These are phyloP conservation scores for Aspergillus eucalypticola DNA, from an alignment of 2,329 filamentous ascomycete genomes.

Conservation along the genomic window DNA sequence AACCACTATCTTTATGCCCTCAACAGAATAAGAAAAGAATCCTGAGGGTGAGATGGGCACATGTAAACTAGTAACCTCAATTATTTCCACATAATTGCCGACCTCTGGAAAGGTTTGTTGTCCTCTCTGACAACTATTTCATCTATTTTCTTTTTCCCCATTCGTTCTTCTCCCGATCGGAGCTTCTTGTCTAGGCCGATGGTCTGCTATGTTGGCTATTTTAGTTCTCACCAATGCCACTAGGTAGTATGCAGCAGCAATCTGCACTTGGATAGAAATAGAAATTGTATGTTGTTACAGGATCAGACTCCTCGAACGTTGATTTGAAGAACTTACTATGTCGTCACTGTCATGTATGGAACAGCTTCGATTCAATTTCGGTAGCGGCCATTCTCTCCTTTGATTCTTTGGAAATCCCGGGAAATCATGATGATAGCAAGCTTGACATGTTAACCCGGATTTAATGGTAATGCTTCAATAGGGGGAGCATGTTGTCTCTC, in stretches of 20 bases:
- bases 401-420: not conserved
- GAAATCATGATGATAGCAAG: not conserved
- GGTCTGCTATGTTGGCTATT: not conserved
- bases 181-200: not conserved
- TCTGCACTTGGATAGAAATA: not conserved
- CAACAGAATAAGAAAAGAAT: conserved; percentile 3
- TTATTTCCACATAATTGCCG: not conserved
- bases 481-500: not conserved
- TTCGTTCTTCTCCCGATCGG: not conserved
- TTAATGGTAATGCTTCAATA: not conserved
- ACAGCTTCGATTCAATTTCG: not conserved
- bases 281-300: not conserved
- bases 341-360: not conserved
- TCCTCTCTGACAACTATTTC: not conserved
- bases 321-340: not conserved
- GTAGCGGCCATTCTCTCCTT: too few relatives aligned
- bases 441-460: not conserved
- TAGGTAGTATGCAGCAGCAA: conserved; percentile 1
- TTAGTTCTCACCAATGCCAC: not conserved
- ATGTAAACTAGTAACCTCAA: conserved; percentile 7
- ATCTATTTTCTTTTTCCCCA: conserved; percentile 1
- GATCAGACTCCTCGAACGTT: not conserved
- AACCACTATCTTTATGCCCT: not conserved
- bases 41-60: conserved; percentile 10
- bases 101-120: not conserved